phyloP scores from a whole-genome alignment of 805 yeast genomes.

The Saturnispora dispora region DNA sequence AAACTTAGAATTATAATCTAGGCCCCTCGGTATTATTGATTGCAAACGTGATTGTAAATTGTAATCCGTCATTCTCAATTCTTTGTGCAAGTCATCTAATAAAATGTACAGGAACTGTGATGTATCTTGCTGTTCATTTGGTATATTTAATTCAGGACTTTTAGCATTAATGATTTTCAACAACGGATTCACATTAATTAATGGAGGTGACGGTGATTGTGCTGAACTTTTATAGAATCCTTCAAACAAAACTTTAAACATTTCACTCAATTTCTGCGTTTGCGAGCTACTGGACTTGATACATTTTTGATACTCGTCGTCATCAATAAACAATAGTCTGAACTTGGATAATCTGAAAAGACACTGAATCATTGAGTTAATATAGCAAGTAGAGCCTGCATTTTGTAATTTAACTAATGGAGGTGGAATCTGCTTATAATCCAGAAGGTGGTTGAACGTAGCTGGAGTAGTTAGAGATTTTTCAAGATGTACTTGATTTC shows the following conservation, averaged over 20 bases:
- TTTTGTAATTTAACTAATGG: conserved; percentile 41
- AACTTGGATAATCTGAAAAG: conserved; percentile 47
- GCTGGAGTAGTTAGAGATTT: background rate
- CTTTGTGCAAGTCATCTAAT: conserved; percentile 62
- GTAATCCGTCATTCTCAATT: conserved; percentile 30
- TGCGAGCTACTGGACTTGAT: conserved; percentile 3
- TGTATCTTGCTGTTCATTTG: conserved; percentile 73
- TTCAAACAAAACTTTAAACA: conserved; percentile 44
- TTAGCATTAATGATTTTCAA: conserved; percentile 35
- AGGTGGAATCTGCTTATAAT: conserved; percentile 5
- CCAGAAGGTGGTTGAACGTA: background rate
- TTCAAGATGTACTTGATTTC: background rate
- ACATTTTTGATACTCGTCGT: conserved; percentile 19
- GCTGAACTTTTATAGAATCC: conserved; percentile 34
- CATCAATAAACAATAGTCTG: conserved; percentile 39
- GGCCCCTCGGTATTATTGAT: conserved; percentile 16
- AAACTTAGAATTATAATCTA: conserved; percentile 37
- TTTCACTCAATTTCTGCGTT: conserved; percentile 30
- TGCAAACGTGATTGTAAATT: conserved; percentile 16
- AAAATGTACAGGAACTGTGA: conserved; percentile 65
- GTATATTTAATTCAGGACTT: conserved; percentile 61
- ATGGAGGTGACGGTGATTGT: conserved; percentile 43
- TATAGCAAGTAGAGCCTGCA: conserved; percentile 67
- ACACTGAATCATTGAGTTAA: conserved; percentile 66
- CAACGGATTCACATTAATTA: conserved; percentile 59